Evolutionary conservation across 805 yeast genomes (phyloP).

Genomic region (Schwanniomyces pseudopolymorphus): DNA sequence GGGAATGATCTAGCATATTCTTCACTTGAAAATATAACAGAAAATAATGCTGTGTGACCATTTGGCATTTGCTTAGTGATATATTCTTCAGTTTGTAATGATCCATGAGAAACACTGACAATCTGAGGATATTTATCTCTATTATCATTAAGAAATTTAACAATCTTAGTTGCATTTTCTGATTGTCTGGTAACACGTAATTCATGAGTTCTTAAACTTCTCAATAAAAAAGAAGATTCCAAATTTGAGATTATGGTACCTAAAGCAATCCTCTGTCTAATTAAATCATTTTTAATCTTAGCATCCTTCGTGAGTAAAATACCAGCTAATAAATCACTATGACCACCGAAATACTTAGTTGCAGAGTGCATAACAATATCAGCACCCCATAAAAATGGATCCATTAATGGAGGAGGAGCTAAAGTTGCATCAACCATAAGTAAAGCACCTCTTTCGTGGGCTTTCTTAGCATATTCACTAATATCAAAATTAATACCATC

Average conservation of each 20-base stretch:
- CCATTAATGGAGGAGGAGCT: conserved; percentile 91
- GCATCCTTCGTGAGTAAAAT: conserved; percentile 63
- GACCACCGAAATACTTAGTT: conserved; percentile 93
- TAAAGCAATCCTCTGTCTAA: conserved; percentile 62
- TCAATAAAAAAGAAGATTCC: conserved; percentile 69
- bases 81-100: conserved; percentile 70
- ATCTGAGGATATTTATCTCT: conserved; percentile 46
- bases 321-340: conserved; percentile 87
- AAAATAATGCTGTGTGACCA: conserved; percentile 70
- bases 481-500: conserved; percentile 68
- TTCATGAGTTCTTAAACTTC: conserved; percentile 81
- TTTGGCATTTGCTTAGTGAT: conserved; percentile 66
- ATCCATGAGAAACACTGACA: conserved; percentile 62
- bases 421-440: conserved; percentile 84
- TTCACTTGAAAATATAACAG: conserved; percentile 52
- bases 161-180: conserved; percentile 59
- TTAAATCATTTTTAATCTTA: conserved; percentile 45
- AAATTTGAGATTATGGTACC: conserved; percentile 82
- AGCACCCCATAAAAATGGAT: conserved; percentile 80
- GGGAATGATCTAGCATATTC: conserved; percentile 66
- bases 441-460: conserved; percentile 75
- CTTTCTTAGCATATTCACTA: conserved; percentile 59
- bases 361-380: conserved; percentile 92
- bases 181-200: conserved; percentile 70
- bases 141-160: conserved; percentile 55